phyloP scores from a whole-genome alignment of 176 grass and related monocot species.

The Raddia guianensis region DNA sequence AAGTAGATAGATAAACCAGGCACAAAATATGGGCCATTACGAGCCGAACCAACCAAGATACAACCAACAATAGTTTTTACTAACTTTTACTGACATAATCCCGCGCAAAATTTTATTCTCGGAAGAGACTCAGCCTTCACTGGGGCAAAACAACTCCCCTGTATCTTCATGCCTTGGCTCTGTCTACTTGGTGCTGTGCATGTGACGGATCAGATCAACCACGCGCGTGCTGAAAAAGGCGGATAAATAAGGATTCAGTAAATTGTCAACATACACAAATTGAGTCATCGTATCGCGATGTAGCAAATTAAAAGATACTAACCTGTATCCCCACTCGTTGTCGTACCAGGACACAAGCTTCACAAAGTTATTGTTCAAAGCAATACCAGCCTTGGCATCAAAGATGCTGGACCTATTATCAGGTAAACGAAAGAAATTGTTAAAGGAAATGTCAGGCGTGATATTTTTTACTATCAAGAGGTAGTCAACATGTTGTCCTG shows the following conservation, averaged over 20 bases:
- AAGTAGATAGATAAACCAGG: neutral
- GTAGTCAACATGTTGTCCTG: too few relatives aligned
- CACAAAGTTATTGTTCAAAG: conserved; percentile 60
- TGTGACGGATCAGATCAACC: conserved; percentile 87
- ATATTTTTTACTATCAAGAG: neutral
- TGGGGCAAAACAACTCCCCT: conserved; percentile 26
- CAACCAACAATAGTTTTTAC: conserved; percentile 24
- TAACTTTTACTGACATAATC: neutral
- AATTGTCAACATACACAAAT: neutral
- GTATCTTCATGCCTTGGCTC: conserved; percentile 24
- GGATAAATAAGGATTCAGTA: neutral
- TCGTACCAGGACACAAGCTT: conserved; percentile 73
- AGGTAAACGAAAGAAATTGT: neutral
- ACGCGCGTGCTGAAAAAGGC: conserved; percentile 66
- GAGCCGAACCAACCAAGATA: conserved; percentile 30
- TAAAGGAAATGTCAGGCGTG: too few relatives aligned
- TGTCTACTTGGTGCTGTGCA: conserved; percentile 60
- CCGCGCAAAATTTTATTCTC: conserved; percentile 48
- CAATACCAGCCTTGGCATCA: conserved; percentile 65
- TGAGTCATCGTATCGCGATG: too few relatives aligned
- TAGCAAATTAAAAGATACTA: conserved; percentile 1
- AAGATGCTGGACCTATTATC: conserved; percentile 64
- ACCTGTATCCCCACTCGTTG: conserved; percentile 83
- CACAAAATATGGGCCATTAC: conserved; percentile 35
- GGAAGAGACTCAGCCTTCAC: conserved; percentile 39